Conservation (phyloP, 768 basidiomycete species). For the Cystobasidium onofrii region DNA sequence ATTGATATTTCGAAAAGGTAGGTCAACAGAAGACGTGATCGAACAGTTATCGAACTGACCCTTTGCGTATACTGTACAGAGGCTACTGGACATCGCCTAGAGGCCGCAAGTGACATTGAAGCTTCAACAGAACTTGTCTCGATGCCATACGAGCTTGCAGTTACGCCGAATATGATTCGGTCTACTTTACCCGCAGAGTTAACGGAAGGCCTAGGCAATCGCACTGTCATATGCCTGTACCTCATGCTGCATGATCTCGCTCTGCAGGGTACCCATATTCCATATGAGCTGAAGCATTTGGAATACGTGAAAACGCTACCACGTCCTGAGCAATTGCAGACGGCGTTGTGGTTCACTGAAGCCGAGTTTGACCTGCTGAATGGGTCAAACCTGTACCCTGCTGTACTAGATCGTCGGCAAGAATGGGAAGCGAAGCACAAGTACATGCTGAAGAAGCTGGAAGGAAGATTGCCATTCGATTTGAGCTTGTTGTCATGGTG, state of each 20-base stretch:
- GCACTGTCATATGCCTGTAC: conserved; percentile 5
- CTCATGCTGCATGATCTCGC: conserved; percentile 20
- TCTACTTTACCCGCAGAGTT: neutral
- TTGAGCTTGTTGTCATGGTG: conserved; percentile 59
- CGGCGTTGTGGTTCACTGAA: conserved; percentile 63
- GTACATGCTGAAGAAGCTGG: conserved; percentile 51
- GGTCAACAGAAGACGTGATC: neutral
- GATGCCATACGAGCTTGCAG: conserved; percentile 19
- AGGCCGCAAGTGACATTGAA: conserved; percentile 1
- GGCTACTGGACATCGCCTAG: conserved; percentile 24
- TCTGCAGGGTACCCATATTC: neutral
- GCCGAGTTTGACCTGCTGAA: conserved; percentile 60
- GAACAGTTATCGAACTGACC: neutral
- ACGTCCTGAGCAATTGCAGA: conserved; percentile 52
- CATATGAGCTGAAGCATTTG: conserved; percentile 43
- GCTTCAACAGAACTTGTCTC: neutral
- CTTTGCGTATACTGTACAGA: neutral
- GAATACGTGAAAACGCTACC: conserved; percentile 68
- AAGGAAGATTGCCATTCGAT: conserved; percentile 49
- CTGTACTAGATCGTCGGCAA: conserved; percentile 59
- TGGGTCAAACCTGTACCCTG: conserved; percentile 74
- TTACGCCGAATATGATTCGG: neutral
- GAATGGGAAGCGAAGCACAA: conserved; percentile 61
- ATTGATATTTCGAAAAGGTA: neutral
- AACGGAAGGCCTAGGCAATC: conserved; percentile 1